Evolutionary conservation across 176 grass and related monocot genomes (phyloP).

Genomic region (Phyllostachys edulis): DNA sequence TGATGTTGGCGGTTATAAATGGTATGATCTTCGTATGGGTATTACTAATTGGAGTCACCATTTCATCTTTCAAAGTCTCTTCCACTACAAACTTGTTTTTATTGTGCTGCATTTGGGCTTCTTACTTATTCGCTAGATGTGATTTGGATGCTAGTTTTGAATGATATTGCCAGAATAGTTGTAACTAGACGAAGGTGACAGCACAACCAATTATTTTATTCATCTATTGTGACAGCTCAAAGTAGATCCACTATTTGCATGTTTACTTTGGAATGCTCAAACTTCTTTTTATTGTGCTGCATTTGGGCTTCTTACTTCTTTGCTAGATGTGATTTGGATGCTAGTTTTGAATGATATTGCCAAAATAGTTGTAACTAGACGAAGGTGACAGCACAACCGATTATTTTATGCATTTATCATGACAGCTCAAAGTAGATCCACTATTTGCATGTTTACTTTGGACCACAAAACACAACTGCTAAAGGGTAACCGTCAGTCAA

Average conservation of each 20-base stretch:
- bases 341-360: constrained; percentile 2
- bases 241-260: neutral
- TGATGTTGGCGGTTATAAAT: constrained; percentile 97
- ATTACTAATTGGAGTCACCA: neutral
- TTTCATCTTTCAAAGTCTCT: constrained; percentile 19
- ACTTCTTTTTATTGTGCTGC: constrained; percentile 24
- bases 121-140: neutral
- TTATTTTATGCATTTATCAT: neutral
- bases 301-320: constrained; percentile 7
- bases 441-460: neutral
- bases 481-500: neutral
- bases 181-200: neutral
- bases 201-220: neutral
- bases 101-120: constrained; percentile 11
- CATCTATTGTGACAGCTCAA: neutral
- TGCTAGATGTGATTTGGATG: neutral
- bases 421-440: neutral
- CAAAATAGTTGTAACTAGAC: neutral
- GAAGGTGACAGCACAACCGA: neutral
- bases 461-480: constrained; percentile 5
- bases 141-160: constrained; percentile 6
- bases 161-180: neutral
- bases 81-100: neutral
- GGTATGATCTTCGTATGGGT: constrained; percentile 46
- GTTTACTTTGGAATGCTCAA: neutral